phyloP scores from a whole-genome alignment of 805 yeast genomes.

The Wickerhamiella siamensis region DNA sequence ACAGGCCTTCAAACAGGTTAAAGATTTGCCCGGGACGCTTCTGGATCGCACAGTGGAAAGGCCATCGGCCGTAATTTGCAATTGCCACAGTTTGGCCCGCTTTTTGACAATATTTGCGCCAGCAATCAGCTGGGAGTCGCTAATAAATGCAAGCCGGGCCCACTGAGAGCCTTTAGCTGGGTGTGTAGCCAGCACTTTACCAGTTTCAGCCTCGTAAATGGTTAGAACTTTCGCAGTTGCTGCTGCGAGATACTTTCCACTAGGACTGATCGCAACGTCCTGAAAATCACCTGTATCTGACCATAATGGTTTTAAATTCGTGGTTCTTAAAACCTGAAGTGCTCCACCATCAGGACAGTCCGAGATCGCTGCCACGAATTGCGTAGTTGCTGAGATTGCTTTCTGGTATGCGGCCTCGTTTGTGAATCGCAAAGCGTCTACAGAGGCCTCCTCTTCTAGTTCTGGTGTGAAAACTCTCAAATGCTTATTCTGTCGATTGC shows the following conservation, averaged over 20 bases:
- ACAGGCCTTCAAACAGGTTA: not conserved
- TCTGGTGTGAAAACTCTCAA: constrained; percentile 29
- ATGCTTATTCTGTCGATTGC: constrained; percentile 52
- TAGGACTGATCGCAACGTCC: not conserved
- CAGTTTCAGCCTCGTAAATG: constrained; percentile 3
- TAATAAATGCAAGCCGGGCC: constrained; percentile 10
- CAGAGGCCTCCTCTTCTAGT: constrained; percentile 2
- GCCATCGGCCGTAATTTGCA: constrained; percentile 6
- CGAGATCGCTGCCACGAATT: constrained; percentile 7
- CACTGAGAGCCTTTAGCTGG: constrained; percentile 5
- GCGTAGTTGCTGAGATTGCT: constrained; percentile 8
- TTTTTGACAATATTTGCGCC: constrained; percentile 7
- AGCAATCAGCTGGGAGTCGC: constrained; percentile 7
- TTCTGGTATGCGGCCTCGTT: constrained; percentile 12
- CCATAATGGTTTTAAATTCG: not conserved
- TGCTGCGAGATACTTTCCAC: constrained; percentile 5
- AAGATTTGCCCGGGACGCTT: constrained; percentile 5
- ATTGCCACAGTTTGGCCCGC: constrained; percentile 7
- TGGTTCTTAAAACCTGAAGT: not conserved
- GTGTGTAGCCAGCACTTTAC: not conserved
- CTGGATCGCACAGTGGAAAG: constrained; percentile 1
- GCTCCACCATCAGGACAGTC: constrained; percentile 1
- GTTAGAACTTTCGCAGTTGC: not conserved
- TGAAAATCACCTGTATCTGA: not conserved
- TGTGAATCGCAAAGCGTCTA: constrained; percentile 2